Conservation (phyloP, 1,284 basidiomycete species). For the Leucocoprinus gongylophorus region DNA sequence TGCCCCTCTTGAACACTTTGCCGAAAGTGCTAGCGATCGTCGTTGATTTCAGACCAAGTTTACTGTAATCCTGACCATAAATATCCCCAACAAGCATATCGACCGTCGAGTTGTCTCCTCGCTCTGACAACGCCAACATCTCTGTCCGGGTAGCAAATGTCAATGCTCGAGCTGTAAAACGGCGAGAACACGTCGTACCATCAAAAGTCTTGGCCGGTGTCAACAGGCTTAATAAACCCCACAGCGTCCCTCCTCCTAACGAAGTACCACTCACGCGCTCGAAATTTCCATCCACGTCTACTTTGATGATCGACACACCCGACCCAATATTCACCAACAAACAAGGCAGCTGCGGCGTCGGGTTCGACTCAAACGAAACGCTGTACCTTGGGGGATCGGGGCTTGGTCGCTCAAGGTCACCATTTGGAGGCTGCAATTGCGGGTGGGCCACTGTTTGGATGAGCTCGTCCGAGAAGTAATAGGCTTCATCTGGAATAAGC, state of each 20-base stretch:
- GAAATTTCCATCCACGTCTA: conserved; percentile 91
- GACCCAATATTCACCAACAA: conserved; percentile 97
- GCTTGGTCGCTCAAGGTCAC: conserved; percentile 76
- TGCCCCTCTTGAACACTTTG: conserved; percentile 93
- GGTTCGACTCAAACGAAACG: conserved; percentile 78
- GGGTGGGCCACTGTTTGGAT: conserved; percentile 83
- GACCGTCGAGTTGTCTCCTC: conserved; percentile 89
- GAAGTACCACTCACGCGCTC: conserved; percentile 98
- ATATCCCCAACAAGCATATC: conserved; percentile 99
- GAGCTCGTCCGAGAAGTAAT: conserved; percentile 97
- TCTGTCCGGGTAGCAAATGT: conserved; percentile 43
- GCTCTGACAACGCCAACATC: conserved; percentile 91
- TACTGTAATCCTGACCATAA: conserved; percentile 91
- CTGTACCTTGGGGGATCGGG: conserved; percentile 88
- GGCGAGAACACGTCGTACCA: conserved; percentile 48
- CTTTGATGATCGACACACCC: conserved; percentile 96
- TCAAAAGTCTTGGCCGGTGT: conserved; percentile 97
- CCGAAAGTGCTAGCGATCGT: conserved; percentile 98
- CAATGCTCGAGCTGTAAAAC: conserved; percentile 6
- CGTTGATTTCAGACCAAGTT: conserved; percentile 93
- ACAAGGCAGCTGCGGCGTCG: conserved; percentile 88
- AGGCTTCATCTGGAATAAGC: conserved; percentile 95
- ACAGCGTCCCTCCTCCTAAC: conserved; percentile 97
- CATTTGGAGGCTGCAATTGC: conserved; percentile 1
- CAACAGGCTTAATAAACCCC: conserved; percentile 91